Conservation (phyloP, 352 stramenopile species). For the Phytophthora pinifolia region DNA sequence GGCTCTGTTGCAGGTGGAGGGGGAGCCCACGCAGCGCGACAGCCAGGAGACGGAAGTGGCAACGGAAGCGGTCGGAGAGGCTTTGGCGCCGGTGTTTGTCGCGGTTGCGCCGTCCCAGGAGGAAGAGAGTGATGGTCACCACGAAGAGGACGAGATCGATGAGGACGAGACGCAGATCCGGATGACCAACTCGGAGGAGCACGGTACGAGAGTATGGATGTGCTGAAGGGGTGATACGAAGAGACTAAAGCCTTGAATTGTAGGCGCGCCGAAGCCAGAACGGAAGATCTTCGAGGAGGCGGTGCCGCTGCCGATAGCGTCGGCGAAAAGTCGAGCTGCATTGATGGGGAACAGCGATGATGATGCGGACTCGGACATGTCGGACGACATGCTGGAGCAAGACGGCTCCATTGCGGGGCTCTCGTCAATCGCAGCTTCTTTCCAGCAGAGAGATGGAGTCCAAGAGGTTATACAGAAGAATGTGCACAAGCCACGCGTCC, state of each 20-base stretch:
- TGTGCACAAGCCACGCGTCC: constrained; percentile 43
- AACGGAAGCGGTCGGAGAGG: constrained; percentile 18
- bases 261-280: constrained; percentile 10
- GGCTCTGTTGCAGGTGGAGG: constrained; percentile 22
- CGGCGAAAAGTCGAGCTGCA: constrained; percentile 1
- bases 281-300: constrained; percentile 54
- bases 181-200: constrained; percentile 72
- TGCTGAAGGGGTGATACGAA: constrained; percentile 1
- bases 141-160: constrained; percentile 42
- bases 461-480: constrained; percentile 31
- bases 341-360: constrained; percentile 21
- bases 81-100: constrained; percentile 48
- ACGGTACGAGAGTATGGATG: constrained; percentile 21
- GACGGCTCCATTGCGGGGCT: constrained; percentile 45
- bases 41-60: constrained; percentile 37
- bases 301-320: constrained; percentile 26
- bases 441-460: constrained; percentile 32
- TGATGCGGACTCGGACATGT: constrained; percentile 61
- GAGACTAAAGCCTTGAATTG: constrained; percentile 12
- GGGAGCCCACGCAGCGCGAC: constrained; percentile 50
- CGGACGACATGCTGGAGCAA: constrained; percentile 73
- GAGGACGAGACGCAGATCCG: constrained; percentile 85
- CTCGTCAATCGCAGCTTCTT: constrained; percentile 56
- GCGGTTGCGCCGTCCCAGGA: constrained; percentile 28
- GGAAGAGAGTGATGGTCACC: constrained; percentile 5